Percentiles rank a stretch among this genome's conserved stretches.
phyloP scores from a whole-genome alignment of 1,139 yeast genomes.

The Pichia sp. region DNA sequence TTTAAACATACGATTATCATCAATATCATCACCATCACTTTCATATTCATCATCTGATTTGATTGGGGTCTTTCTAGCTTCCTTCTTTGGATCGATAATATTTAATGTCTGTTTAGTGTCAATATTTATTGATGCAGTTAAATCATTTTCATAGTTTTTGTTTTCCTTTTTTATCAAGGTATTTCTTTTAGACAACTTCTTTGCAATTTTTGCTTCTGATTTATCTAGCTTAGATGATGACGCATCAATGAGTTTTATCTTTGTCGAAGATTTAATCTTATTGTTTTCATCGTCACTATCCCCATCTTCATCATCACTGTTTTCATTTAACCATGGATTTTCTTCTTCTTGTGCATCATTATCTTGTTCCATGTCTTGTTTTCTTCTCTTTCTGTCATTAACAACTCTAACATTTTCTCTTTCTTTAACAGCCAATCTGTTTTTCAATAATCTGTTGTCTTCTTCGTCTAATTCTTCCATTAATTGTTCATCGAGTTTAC shows the following conservation, averaged over 20 bases:
- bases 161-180: constrained; percentile 26
- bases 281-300: constrained; percentile 21
- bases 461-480: constrained; percentile 51
- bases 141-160: constrained; percentile 15
- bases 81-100: constrained; percentile 21
- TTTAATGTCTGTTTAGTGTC: constrained; percentile 41
- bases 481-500: constrained; percentile 37
- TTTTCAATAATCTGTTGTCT: constrained; percentile 41
- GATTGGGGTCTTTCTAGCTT: constrained; percentile 2
- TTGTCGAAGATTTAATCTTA: constrained; percentile 34
- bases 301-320: constrained; percentile 19
- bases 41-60: constrained; percentile 30
- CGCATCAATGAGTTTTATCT: constrained; percentile 50
- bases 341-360: background rate
- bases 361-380: constrained; percentile 5
- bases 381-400: constrained; percentile 1
- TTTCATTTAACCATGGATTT: background rate
- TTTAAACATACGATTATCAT: constrained; percentile 46
- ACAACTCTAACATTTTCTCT: constrained; percentile 5
- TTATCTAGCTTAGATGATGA: constrained; percentile 45
- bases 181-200: constrained; percentile 31
- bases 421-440: constrained; percentile 27
- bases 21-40: constrained; percentile 32
- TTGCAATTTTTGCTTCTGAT: constrained; percentile 45
- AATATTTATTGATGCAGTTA: constrained; percentile 35